Evolutionary conservation across 1,284 basidiomycete genomes (phyloP).

Genomic region (Tilletia caries): DNA sequence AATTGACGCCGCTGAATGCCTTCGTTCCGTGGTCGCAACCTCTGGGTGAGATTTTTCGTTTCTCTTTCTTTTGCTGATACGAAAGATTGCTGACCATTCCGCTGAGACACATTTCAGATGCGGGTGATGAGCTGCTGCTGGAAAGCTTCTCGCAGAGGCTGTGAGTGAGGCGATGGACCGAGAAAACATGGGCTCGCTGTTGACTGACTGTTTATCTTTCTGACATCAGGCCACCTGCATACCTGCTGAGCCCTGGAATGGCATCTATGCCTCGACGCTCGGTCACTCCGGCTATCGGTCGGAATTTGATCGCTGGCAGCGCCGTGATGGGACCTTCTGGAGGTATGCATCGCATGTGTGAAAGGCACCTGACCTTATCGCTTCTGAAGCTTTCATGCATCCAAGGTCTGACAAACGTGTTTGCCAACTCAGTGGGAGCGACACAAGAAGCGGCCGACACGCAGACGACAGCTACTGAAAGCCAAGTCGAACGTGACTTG

Average conservation of each 20-base stretch:
- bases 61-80: background rate
- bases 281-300: background rate
- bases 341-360: too few species aligned
- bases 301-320: too few species aligned
- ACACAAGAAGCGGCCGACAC: background rate
- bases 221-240: background rate
- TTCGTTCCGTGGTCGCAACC: constrained; percentile 8
- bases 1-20: background rate
- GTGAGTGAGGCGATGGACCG: too few species aligned
- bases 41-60: background rate
- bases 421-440: too few species aligned
- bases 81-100: background rate
- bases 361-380: too few species aligned
- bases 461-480: constrained; percentile 7
- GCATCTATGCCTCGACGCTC: background rate
- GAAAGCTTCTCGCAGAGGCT: too few species aligned
- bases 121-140: too few species aligned
- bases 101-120: background rate
- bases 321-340: too few species aligned
- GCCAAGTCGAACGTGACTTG: constrained; percentile 4
- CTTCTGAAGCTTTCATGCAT: too few species aligned
- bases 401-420: too few species aligned
- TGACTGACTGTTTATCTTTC: too few species aligned
- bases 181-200: too few species aligned
- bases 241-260: constrained; percentile 2